Evolutionary conservation across 177 flowering plant species (phyloP).

Genomic region (Tripterygium wilfordii): DNA sequence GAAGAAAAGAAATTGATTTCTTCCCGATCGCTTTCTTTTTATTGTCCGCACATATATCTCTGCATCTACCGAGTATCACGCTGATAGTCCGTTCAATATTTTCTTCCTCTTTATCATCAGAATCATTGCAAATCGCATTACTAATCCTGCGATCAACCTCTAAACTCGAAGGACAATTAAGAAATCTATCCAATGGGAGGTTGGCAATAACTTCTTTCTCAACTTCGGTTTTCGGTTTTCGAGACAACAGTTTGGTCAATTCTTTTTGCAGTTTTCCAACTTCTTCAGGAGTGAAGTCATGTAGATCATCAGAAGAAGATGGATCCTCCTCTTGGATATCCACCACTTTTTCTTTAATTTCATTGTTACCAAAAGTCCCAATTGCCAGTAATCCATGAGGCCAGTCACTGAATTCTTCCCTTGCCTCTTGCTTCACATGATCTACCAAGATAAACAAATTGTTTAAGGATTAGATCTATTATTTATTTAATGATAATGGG

Average conservation of each 20-base stretch:
- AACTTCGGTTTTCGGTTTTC: constrained; percentile 37
- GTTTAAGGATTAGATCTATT: too few relatives aligned
- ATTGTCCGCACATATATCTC: constrained; percentile 35
- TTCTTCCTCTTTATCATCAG: constrained; percentile 27
- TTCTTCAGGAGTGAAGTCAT: constrained; percentile 80
- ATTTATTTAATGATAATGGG: too few relatives aligned
- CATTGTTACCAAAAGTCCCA: constrained; percentile 78
- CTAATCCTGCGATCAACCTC: constrained; percentile 61
- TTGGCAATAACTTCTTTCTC: constrained; percentile 21
- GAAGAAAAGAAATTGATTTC: constrained; percentile 64
- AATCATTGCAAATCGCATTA: constrained; percentile 18
- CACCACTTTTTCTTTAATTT: constrained; percentile 18
- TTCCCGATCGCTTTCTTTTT: constrained; percentile 47
- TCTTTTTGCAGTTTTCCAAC: constrained; percentile 65
- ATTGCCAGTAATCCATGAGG: constrained; percentile 77
- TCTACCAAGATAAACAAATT: constrained; percentile 22
- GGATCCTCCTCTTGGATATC: constrained; percentile 25
- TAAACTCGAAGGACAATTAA: constrained; percentile 86
- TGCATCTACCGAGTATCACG: constrained; percentile 38
- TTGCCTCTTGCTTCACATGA: constrained; percentile 37
- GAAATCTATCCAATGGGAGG: constrained; percentile 73
- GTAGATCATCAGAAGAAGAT: constrained; percentile 45
- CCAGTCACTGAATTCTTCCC: constrained; percentile 91
- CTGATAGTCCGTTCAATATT: constrained; percentile 33
- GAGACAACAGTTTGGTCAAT: constrained; percentile 47